Conservation (phyloP, 768 basidiomycete genomes). For the Leccinum imitatum region DNA sequence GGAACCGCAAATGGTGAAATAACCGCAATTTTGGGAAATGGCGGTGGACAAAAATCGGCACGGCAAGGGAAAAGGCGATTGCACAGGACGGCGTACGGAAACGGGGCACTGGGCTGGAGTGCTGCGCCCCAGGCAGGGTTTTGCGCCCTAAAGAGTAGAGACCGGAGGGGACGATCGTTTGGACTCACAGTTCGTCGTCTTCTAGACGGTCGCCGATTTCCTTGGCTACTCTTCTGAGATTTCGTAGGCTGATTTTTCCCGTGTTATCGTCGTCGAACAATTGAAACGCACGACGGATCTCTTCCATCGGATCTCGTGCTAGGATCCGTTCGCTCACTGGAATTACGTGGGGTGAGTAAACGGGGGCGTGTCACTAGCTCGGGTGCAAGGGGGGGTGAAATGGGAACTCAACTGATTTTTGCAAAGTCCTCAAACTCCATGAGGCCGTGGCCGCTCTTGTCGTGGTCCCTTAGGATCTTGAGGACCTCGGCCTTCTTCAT, state of each 20-base stretch:
- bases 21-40: constrained; percentile 18
- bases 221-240: constrained; percentile 90
- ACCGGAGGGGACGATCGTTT: constrained; percentile 1
- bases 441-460: constrained; percentile 75
- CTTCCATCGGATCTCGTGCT: constrained; percentile 93
- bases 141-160: constrained; percentile 16
- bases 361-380: not conserved
- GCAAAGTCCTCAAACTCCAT: constrained; percentile 95
- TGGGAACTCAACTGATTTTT: constrained; percentile 74
- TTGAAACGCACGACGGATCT: constrained; percentile 93
- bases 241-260: constrained; percentile 89
- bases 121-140: constrained; percentile 23
- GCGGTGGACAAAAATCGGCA: constrained; percentile 27
- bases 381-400: not conserved
- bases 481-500: constrained; percentile 98
- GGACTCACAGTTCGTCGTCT: constrained; percentile 93
- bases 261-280: constrained; percentile 96
- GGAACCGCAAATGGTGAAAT: constrained; percentile 15
- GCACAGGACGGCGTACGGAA: constrained; percentile 27
- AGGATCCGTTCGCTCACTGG: constrained; percentile 94
- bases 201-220: constrained; percentile 95
- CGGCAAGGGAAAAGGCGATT: constrained; percentile 15
- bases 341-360: constrained; percentile 19
- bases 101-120: constrained; percentile 28
- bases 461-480: constrained; percentile 89